phyloP scores from a whole-genome alignment of 106 monocot species.

The Vanilla planifolia region DNA sequence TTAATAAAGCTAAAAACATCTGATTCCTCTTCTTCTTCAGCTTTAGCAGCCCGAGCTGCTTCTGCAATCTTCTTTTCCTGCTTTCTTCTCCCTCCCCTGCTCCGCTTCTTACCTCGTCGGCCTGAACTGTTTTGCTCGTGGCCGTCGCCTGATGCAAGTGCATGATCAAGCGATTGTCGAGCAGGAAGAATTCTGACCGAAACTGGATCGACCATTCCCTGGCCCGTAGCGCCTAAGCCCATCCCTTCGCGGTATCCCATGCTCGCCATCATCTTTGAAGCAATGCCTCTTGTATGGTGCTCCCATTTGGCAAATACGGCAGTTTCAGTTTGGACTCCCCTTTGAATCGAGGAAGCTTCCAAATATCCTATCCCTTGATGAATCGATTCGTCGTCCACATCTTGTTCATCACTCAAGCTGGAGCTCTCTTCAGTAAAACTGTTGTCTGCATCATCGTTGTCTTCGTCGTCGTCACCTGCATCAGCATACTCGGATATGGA shows the following conservation, averaged over 20 bases:
- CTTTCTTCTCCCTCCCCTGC: conserved; percentile 76
- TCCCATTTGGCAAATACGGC: conserved; percentile 91
- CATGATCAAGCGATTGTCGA: conserved; percentile 79
- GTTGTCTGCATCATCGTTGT: conserved; percentile 35
- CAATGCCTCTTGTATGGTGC: conserved; percentile 86
- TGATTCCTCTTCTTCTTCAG: conserved; percentile 26
- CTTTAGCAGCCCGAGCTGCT: conserved; percentile 50
- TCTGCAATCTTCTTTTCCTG: conserved; percentile 69
- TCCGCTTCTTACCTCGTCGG: conserved; percentile 47
- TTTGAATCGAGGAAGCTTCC: conserved; percentile 37
- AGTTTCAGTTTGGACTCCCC: conserved; percentile 82
- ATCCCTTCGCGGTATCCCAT: conserved; percentile 94
- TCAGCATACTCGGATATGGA: conserved; percentile 65
- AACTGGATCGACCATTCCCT: conserved; percentile 77
- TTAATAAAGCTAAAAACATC: conserved; percentile 93
- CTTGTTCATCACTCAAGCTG: conserved; percentile 33
- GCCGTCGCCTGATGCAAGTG: conserved; percentile 34
- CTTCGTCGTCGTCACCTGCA: conserved; percentile 36
- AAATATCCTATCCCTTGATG: conserved; percentile 65
- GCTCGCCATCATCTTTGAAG: conserved; percentile 96
- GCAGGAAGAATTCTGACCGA: conserved; percentile 62
- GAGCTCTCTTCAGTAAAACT: conserved; percentile 17
- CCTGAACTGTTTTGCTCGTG: conserved; percentile 11
- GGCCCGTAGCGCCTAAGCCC: conserved; percentile 82
- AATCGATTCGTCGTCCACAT: conserved; percentile 14